A percentile compares a stretch with the other conserved stretches of the same genome.
Evolutionary conservation across 1,284 basidiomycete genomes (phyloP).

Genomic region (Ustilago xerochloae): DNA sequence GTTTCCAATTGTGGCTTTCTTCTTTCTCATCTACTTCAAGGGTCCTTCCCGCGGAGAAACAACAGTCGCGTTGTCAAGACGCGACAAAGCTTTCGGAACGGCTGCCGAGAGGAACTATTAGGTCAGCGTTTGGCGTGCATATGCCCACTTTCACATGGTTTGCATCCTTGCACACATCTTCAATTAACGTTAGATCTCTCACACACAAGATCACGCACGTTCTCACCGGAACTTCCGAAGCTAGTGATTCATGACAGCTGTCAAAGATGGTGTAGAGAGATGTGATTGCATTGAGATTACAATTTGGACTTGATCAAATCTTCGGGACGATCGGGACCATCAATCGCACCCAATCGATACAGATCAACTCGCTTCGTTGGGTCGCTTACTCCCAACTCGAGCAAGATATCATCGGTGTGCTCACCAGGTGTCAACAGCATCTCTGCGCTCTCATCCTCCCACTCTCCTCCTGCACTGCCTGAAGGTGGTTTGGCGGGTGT

Average conservation of each 20-base stretch:
- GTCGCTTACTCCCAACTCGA: conserved; percentile 42
- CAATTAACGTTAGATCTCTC: too few relatives aligned
- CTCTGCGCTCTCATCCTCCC: conserved; percentile 28
- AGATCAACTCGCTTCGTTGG: conserved; percentile 34
- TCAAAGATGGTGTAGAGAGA: neutral
- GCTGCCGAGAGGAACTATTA: neutral
- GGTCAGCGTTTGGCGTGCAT: neutral
- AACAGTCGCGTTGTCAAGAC: neutral
- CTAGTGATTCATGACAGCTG: neutral
- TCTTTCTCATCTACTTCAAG: neutral
- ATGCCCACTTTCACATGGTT: conserved; percentile 3
- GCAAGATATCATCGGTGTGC: conserved; percentile 62
- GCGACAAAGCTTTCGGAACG: neutral
- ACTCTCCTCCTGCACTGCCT: conserved; percentile 42
- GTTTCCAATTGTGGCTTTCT: conserved; percentile 5
- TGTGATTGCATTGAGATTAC: neutral
- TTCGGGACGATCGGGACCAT: conserved; percentile 47
- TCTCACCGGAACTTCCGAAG: neutral
- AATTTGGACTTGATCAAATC: conserved; percentile 38
- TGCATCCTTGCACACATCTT: neutral
- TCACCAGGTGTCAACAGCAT: conserved; percentile 62
- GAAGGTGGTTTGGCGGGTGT: conserved; percentile 59
- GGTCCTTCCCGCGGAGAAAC: neutral
- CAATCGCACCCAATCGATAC: conserved; percentile 46
- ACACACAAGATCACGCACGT: neutral